Conservation (phyloP, 306 rosid species). For the Arachis stenosperma region DNA sequence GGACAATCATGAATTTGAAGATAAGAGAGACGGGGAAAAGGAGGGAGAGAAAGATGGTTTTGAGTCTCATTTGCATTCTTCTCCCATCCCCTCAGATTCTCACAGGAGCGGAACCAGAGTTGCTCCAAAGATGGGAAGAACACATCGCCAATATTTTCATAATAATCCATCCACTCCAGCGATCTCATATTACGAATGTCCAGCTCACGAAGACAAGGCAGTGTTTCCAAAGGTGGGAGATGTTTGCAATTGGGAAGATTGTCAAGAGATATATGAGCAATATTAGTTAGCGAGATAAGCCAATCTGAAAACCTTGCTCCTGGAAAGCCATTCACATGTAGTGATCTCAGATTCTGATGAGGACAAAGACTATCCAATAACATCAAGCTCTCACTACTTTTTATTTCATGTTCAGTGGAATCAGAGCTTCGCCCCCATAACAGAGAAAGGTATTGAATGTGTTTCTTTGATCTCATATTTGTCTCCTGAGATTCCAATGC, state of each 20-base stretch:
- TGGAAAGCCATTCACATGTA: no score
- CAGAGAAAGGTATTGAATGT: not conserved
- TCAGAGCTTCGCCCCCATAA: not conserved
- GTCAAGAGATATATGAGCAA: fast-evolving
- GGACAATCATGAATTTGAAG: not conserved
- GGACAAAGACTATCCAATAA: no score
- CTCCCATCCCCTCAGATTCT: slow-evolving; percentile 40
- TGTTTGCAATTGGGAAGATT: not conserved
- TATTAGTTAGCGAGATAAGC: no score
- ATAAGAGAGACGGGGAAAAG: slow-evolving; percentile 1
- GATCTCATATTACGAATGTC: fast-evolving
- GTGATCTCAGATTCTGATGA: no score
- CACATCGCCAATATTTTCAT: not conserved
- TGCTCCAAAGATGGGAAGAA: slow-evolving; percentile 35
- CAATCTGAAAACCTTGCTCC: no score
- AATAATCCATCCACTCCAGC: slow-evolving; percentile 20
- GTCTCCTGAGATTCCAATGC: not conserved
- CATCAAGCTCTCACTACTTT: no score
- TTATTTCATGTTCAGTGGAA: no score
- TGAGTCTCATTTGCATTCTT: not conserved
- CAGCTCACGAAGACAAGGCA: not conserved
- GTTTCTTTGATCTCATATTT: not conserved
- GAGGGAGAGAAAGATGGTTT: not conserved
- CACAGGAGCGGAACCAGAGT: fast-evolving
- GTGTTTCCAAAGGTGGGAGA: slow-evolving; percentile 28